phyloP scores from a whole-genome alignment of 2,329 filamentous ascomycete species.

The Alternaria hordeiaustralica region DNA sequence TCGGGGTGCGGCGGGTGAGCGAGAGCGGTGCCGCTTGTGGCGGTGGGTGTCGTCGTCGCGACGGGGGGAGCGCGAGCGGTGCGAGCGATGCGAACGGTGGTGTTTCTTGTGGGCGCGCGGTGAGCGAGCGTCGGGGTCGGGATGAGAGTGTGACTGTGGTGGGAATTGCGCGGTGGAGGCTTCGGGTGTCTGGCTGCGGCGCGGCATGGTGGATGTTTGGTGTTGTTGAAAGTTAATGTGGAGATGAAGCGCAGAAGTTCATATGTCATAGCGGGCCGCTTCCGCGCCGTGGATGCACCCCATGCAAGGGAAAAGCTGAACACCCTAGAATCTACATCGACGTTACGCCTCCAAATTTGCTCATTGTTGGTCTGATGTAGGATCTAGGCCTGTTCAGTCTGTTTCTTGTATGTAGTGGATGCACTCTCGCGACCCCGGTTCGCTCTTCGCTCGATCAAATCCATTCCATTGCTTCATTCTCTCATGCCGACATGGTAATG shows the following conservation, averaged over 20 bases:
- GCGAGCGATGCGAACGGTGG: constrained; percentile 48
- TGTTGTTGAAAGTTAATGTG: not conserved
- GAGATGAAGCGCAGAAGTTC: not conserved
- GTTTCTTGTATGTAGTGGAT: too few relatives aligned
- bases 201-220: constrained; percentile 3
- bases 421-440: too few relatives aligned
- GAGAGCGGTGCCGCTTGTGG: constrained; percentile 40
- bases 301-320: too few relatives aligned
- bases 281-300: not conserved
- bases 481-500: too few relatives aligned
- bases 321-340: too few relatives aligned
- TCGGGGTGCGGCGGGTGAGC: constrained; percentile 33
- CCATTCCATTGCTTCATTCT: too few relatives aligned
- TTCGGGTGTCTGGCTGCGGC: not conserved
- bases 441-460: too few relatives aligned
- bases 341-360: too few relatives aligned
- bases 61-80: constrained; percentile 42
- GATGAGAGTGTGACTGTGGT: not conserved
- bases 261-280: not conserved
- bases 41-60: constrained; percentile 29
- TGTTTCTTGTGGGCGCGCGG: constrained; percentile 44
- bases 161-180: constrained; percentile 3
- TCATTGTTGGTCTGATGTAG: too few relatives aligned
- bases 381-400: too few relatives aligned
- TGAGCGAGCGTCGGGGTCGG: constrained; percentile 2